Base-by-base conservation (phyloP, 306 rosid genomes). In the Cicer cuneatum region DNA sequence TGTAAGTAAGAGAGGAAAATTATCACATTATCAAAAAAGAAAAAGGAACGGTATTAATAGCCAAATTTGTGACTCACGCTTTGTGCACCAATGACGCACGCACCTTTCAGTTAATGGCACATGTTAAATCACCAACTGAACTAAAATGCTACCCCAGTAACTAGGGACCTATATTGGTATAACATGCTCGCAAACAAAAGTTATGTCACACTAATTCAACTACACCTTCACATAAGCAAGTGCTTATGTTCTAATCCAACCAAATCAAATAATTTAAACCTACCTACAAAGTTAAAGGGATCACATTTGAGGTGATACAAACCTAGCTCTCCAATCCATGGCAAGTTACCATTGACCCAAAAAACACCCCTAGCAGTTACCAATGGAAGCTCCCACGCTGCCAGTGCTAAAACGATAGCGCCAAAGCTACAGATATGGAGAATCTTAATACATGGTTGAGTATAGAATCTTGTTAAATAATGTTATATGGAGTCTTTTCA, bases 341-440 rank as follows among this genome's bases (percentile, higher is more conserved):
- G 12, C 40, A 16, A 7, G 13, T 14, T 24, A 29, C 19, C 56
- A 18, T 58, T 14, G 40, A 14, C 43, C 41, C 2, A 42, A 43
- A 64, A 72, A 59, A 7, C 59, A 60, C 7, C 24, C 9, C 11
- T 19, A 64, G 33, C 62, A 19, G 7, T 64, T 19, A 38, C 65
- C 53, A 19, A 14, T 7, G 47, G 46, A 75, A 41, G 57, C 56
- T 64, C 47, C 57, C 66, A 13, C n/a, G 45, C 73, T 40, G 13
- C 72, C 12, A 13, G 13, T n/a, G 61, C 49, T 60, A 60, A 42
- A 47, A 29, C 5, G 18, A 72, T 59, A 48, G 51, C n/a, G 38
- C 78, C 15, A 74, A 42, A 64, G 54, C 54, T 62, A 64, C 5
- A 43, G 7, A 40, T 24, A 2, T 35, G 1, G 12, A 62, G 33